Base-by-base conservation (phyloP, 1,284 basidiomycete species). In the Ganoderma meredithae region DNA sequence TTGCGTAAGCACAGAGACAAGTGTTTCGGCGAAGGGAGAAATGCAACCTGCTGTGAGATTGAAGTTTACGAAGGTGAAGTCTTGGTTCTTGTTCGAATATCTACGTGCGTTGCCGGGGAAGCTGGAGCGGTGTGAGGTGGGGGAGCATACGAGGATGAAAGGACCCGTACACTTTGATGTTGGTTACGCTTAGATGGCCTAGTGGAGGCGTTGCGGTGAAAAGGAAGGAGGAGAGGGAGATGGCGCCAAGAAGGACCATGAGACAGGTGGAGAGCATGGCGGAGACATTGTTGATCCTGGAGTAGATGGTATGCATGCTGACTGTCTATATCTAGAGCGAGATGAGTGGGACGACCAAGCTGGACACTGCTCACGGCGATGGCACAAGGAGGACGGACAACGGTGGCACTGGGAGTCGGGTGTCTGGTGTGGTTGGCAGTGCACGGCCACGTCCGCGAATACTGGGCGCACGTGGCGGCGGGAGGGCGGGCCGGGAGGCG, bases 251-350 rank as follows among this genome's bases (percentile, higher is more conserved):
- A n/a, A 97, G 83, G 0, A 83, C 86, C 86, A 95, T 91, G 70
- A 92, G 79, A 75, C 92, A 94, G n/a, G 91, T 90, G 7, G 94
- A 93, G 67, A 94, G 83, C 63, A 93, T 83, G 6, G 91, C 90
- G 25, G 90, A 91, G 73, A 89, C 78, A 78, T 91, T 92, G 81
- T 92, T 95, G 75, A 92, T 78, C 69, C 93, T 84, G 47, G 91
- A 83, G 72, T 89, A 86, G 59, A 89, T 79, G 72, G 83, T 91
- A 71, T 93, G 90, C 92, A 94, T 94, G 6, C 58, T 72, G 63
- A 53, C 49, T n/a, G 22, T 62, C 49, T 58, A 58, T 19, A 39
- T 62, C 49, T 58, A 58, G 55, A 39, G 22, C n/a, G n/a, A 25
- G 33, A 13, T 31, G 39, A 25, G 31, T 43, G 39, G 8, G 25